Evolutionary conservation across 352 stramenopile species (phyloP), one percentile per base, ranked within the genome.

Genomic region (Globisporangium canariense): DNA sequence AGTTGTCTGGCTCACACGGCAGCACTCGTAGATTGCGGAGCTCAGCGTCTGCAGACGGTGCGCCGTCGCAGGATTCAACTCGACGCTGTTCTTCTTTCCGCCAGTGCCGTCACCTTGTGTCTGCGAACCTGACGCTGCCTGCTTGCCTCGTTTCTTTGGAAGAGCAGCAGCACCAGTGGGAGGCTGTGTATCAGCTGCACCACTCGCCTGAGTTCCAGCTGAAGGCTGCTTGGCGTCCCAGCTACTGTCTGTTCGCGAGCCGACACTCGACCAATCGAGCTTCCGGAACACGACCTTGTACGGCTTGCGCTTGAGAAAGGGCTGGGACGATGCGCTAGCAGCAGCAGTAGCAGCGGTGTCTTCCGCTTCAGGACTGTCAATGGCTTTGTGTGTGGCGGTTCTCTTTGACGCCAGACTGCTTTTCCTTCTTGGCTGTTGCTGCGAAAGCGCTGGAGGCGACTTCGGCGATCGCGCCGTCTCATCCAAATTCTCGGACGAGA

Each of bases 221-320:
- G 41, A 4, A 18, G 41, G 13, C 13, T 47, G 13, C 41, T 47
- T 47, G 11, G 52, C 30, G 52, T 46, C 57, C 58, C 71, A 78
- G 40, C 78, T 81, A 34, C 79, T 86, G 52, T 86, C 75, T 0
- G 79, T 90, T 66, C 88, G 86, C 16, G 81, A 71, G 2, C 60
- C n/a, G 46, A 90, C 76, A 4, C 62, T 65, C 0, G 79, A 86
- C 81, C 79, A 90, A 53, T 90, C 74, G 4, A 89, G 58, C 43
- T 83, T 84, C 45, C 74, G 67, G 43, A 90, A 89, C 6, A 90
- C 79, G 22, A 89, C 73, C 61, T 88, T 83, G 68, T 83, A 83
- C 16, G 75, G 81, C 50, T 90, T 90, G n/a, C 79, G 77, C 61
- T 82, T 87, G 38, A 90, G 70, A 58, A 90, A 90, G 8, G 65